Base-by-base conservation (phyloP, 139 green algal genomes). In the Klebsormidium nitens region DNA sequence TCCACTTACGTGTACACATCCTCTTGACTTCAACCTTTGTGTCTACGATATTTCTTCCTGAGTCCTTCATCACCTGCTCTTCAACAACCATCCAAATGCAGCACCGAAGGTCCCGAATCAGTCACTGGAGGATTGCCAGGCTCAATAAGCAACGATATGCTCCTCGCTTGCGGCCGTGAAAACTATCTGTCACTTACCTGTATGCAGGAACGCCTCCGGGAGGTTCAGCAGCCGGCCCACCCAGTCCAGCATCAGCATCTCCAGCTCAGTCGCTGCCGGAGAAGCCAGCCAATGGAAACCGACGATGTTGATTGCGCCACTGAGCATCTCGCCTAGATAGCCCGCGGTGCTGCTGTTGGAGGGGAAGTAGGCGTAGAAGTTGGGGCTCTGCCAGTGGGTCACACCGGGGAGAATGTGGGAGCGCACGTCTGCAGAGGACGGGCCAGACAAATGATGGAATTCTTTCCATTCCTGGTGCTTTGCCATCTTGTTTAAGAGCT, bases 191-290 rank as follows among this genome's bases (percentile, higher is more conserved):
- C n/a, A n/a, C n/a, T n/a, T n/a, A n/a, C n/a, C n/a, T n/a, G n/a
- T n/a, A n/a, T n/a, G 82, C 31, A 83, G 47, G 72, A 93, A 95
- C 26, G 42, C 48, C 3, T 39, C 17, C 0, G 89, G 89, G 31
- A 95, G 80, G n/a, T 70, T 72, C 50, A 90, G 78, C 36, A 92
- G 82, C 67, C 87, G 67, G 5, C 56, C 90, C 37, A 95, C 56
- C 89, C 89, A 95, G 77, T 95, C 89, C 74, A 95, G 81, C 69
- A 87, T 84, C 1, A 87, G 72, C 66, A 82, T 90, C 57, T 95
- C 90, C 0, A 95, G 87, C 81, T 95, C 90, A 0, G 89, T 95
- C 64, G 65, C 70, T 0, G 87, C 85, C 0, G 90, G 90, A 17
- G 64, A 82, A 35, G 72, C 56, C 0, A 84, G 74, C 88, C 88